Evolutionary conservation across 148 eudicot species (phyloP).

Genomic region (Suaeda aralocaspica): DNA sequence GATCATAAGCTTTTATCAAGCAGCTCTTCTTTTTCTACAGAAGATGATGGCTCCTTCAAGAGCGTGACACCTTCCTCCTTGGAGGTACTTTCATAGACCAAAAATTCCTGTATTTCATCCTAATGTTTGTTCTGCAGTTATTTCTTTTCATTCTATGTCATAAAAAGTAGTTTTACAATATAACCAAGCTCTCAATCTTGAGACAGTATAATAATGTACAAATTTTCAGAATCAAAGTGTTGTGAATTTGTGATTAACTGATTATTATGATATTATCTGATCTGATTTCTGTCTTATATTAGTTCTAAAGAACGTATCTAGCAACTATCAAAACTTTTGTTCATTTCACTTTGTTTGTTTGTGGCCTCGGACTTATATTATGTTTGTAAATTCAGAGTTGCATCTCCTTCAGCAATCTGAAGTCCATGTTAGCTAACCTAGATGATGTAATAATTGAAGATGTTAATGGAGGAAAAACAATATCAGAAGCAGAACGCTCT

Average conservation of each 20-base stretch:
- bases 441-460: not conserved
- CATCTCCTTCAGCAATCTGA: slow-evolving; percentile 11
- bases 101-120: not conserved
- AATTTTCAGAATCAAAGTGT: too few species aligned
- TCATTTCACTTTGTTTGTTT: not conserved
- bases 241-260: too few species aligned
- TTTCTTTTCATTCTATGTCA: too few species aligned
- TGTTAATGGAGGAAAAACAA: not conserved
- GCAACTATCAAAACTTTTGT: too few species aligned
- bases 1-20: not conserved
- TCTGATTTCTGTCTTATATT: too few species aligned
- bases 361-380: not conserved
- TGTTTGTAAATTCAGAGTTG: not conserved
- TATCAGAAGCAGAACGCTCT: not conserved
- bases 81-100: slow-evolving; percentile 1
- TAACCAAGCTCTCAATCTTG: not conserved
- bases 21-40: not conserved
- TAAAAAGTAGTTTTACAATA: not conserved
- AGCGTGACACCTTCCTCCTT: not conserved
- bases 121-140: not conserved
- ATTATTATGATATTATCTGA: too few species aligned
- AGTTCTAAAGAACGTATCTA: too few species aligned
- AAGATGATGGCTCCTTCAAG: not conserved
- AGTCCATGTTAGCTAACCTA: slow-evolving; percentile 17
- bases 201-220: not conserved